Percentiles rank a stretch among this genome's conserved stretches.
Conservation (phyloP, 192 early-diverging fungal genomes). For the Bifiguratus adelaidae region DNA sequence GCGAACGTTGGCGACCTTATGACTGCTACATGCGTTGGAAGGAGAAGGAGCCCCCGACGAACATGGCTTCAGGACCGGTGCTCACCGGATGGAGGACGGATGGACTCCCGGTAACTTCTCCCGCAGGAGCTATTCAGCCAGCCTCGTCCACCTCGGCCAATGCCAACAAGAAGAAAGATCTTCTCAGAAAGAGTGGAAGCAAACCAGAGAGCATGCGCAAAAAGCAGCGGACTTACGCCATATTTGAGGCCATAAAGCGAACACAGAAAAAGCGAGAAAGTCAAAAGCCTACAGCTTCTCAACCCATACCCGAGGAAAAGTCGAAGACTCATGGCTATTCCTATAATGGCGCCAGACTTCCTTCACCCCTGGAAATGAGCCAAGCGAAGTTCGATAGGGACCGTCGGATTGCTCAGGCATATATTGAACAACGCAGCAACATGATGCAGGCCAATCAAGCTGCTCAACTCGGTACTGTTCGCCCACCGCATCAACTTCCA, state of each 20-base stretch:
- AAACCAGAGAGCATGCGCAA: constrained; percentile 3
- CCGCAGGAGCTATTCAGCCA: neutral
- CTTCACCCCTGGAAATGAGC: constrained; percentile 43
- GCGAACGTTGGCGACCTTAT: constrained; percentile 44
- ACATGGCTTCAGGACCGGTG: neutral
- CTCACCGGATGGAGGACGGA: too few species aligned
- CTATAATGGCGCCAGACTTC: constrained; percentile 11
- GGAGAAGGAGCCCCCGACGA: constrained; percentile 25
- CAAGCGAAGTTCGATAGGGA: constrained; percentile 35
- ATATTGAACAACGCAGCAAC: constrained; percentile 34
- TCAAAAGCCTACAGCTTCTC: constrained; percentile 20
- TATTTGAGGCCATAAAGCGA: constrained; percentile 52
- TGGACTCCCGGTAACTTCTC: too few species aligned
- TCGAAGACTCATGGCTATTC: constrained; percentile 25
- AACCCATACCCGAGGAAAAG: constrained; percentile 22
- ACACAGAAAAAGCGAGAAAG: constrained; percentile 45
- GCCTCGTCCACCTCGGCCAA: neutral
- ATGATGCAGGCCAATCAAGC: constrained; percentile 29
- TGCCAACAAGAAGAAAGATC: constrained; percentile 28
- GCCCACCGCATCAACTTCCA: neutral
- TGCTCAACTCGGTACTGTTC: constrained; percentile 19
- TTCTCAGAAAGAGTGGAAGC: constrained; percentile 13
- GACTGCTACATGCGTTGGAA: constrained; percentile 55
- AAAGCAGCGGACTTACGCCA: constrained; percentile 34
- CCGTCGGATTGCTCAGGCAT: constrained; percentile 30